Base-by-base conservation (phyloP, 108 stramenopile genomes). In the Skeletonema costatum region DNA sequence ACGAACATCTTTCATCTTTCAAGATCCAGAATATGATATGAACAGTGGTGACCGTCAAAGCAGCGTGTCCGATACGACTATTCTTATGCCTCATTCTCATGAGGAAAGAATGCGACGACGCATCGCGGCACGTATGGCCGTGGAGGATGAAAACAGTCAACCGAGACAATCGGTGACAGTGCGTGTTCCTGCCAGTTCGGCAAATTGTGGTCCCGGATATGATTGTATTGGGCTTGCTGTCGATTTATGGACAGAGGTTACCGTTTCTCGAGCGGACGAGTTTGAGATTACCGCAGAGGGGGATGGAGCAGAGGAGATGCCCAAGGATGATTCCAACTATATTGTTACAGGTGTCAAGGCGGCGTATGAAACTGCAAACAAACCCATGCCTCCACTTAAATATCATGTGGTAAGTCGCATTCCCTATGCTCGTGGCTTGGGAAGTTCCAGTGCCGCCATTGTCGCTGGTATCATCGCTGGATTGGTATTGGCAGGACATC, bases 181-280 rank as follows among this genome's bases (percentile, higher is more conserved):
- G n/a, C 85, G 97, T 53, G 99, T 99, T 60, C 99, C 99, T 5
- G 99, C 99, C 7, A 97, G 97, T 32, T 96, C 97, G 53, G 99
- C 99, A 64, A 99, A 99, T 81, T 85, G 98, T 78, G 99, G 99
- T 1, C 97, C 98, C 3, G 99, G 99, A 75, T 99, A 93, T 78
- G 99, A 99, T 75, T 97, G 96, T 82, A 88, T 99, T 65, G 99
- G 99, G 2, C 90, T 98, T 88, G 98, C 98, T 10, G 96, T 99
- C 33, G 98, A 99, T 85, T 87, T 99, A 73, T 99, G 99, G 99
- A 92, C 92, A 0, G 98, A 99, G 78, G 91, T 98, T 2, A 98
- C 98, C 7, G 97, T 99, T 30, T 76, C 85, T 53, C 89, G 98
- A 32, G 68, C 92, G 7, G 97, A 97, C 21, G 87, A 80, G 60